Evolutionary conservation across 23 red algal genomes (phyloP).

Genomic region (Gracilaria domingensis): DNA sequence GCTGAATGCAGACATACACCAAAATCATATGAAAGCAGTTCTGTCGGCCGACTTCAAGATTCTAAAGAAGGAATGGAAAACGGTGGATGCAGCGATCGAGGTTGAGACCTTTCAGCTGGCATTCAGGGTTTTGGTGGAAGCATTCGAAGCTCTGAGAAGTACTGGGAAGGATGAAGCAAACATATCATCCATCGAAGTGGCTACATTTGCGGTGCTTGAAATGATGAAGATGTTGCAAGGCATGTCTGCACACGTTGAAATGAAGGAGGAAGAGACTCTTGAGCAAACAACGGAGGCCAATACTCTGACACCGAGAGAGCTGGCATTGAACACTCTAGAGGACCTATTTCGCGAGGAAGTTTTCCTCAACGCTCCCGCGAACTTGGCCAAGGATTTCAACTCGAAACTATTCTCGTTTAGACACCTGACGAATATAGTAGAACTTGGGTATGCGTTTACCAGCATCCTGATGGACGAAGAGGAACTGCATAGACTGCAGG

Average conservation of each 20-base stretch:
- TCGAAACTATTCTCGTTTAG: constrained; percentile 52
- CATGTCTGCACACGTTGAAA: constrained; percentile 43
- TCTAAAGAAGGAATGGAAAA: constrained; percentile 52
- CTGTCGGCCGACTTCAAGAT: constrained; percentile 56
- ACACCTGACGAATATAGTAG: constrained; percentile 65
- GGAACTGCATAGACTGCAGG: constrained; percentile 49
- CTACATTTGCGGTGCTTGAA: constrained; percentile 49
- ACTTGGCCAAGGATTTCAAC: constrained; percentile 65
- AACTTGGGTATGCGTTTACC: constrained; percentile 60
- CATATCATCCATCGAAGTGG: constrained; percentile 27
- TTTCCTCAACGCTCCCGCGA: constrained; percentile 65
- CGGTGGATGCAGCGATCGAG: constrained; percentile 51
- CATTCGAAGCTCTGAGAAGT: constrained; percentile 43
- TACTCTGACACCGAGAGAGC: constrained; percentile 45
- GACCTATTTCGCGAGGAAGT: constrained; percentile 43
- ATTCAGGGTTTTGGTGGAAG: constrained; percentile 56
- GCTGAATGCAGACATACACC: constrained; percentile 29
- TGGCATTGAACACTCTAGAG: constrained; percentile 68
- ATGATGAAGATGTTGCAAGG: constrained; percentile 76
- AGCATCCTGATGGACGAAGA: constrained; percentile 62
- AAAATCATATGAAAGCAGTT: constrained; percentile 51
- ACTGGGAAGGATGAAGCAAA: constrained; percentile 22
- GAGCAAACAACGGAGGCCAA: constrained; percentile 24
- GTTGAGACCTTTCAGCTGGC: constrained; percentile 58
- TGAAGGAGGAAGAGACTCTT: background rate